Percentiles rank a stretch among this genome's conserved stretches.
Evolutionary conservation across 352 stramenopile genomes (phyloP).

Genomic region (Phytophthora constricta): DNA sequence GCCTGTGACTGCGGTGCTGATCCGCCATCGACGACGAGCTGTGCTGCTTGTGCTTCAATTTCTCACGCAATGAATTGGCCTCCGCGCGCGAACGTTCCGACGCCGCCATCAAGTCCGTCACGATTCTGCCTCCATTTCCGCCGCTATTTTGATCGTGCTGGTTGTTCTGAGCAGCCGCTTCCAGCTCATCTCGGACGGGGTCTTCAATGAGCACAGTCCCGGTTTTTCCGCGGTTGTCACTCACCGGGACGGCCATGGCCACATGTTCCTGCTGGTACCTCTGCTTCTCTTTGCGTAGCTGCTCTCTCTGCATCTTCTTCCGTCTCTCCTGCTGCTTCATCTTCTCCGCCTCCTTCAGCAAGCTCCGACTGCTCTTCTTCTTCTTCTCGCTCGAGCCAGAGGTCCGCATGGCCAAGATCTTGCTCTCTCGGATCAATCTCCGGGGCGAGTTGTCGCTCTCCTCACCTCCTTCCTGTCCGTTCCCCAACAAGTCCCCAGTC

Average conservation of each 20-base stretch:
- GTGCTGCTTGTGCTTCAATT: slow-evolving; percentile 31
- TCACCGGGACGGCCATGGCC: slow-evolving; percentile 2
- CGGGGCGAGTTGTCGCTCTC: slow-evolving; percentile 42
- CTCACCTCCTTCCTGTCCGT: slow-evolving; percentile 2
- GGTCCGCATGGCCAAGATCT: slow-evolving; percentile 67
- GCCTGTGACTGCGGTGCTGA: slow-evolving; percentile 21
- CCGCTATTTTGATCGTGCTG: slow-evolving; percentile 30
- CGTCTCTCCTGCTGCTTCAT: slow-evolving; percentile 24
- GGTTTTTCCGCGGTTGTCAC: slow-evolving; percentile 3
- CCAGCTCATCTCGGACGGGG: neutral
- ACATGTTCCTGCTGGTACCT: slow-evolving; percentile 19
- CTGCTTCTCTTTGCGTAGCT: slow-evolving; percentile 18
- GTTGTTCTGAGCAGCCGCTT: slow-evolving; percentile 5
- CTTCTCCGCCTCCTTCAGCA: slow-evolving; percentile 15
- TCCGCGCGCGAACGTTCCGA: slow-evolving; percentile 26
- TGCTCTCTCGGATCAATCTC: slow-evolving; percentile 70
- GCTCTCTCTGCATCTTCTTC: slow-evolving; percentile 20
- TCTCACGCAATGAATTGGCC: slow-evolving; percentile 32
- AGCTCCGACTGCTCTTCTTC: slow-evolving; percentile 2
- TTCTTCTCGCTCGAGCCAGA: slow-evolving; percentile 26
- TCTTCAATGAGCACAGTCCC: neutral
- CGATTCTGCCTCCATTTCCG: slow-evolving; percentile 11
- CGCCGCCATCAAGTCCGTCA: slow-evolving; percentile 28
- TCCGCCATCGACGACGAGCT: slow-evolving; percentile 18
- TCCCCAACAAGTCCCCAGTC: slow-evolving; percentile 26